Evolutionary conservation across 148 eudicot genomes (phyloP).

Genomic region (Linanthus parryae): DNA sequence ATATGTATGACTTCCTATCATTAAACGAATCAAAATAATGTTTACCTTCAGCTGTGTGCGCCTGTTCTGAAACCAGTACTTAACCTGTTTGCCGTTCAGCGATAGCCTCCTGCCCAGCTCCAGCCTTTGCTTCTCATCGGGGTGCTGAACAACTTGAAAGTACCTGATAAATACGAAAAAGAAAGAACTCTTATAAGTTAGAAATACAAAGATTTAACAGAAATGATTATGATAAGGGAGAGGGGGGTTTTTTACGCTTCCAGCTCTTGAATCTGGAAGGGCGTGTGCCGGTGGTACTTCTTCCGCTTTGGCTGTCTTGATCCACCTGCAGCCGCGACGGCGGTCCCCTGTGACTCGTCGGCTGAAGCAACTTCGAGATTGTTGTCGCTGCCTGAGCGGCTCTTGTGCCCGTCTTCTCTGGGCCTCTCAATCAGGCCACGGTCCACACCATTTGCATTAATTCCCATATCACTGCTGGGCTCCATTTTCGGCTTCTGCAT

Average conservation of each 20-base stretch:
- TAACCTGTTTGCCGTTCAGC: constrained; percentile 61
- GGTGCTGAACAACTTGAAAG: constrained; percentile 71
- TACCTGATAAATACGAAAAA: constrained; percentile 25
- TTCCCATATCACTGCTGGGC: no score
- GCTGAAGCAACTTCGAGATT: constrained; percentile 40
- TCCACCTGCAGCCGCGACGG: constrained; percentile 10
- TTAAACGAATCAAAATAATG: constrained; percentile 1
- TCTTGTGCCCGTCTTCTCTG: constrained; percentile 31
- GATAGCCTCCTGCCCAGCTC: constrained; percentile 59
- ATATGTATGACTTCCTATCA: no score
- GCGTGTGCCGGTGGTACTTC: constrained; percentile 74
- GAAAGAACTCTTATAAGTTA: not conserved
- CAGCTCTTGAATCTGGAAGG: constrained; percentile 73
- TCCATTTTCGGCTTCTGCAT: no score
- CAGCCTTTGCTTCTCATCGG: constrained; percentile 70
- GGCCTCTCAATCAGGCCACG: constrained; percentile 27
- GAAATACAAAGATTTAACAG: no score
- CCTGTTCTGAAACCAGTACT: constrained; percentile 92
- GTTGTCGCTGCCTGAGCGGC: constrained; percentile 61
- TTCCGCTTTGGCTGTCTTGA: constrained; percentile 32
- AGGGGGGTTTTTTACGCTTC: constrained; percentile 42
- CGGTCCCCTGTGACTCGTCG: constrained; percentile 22
- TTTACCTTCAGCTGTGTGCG: constrained; percentile 88
- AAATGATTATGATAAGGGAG: no score
- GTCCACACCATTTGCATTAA: no score